Percentiles rank a stretch among this genome's conserved stretches.
Conservation (phyloP, 1,284 basidiomycete genomes). For the Cryptococcus neoformans region DNA sequence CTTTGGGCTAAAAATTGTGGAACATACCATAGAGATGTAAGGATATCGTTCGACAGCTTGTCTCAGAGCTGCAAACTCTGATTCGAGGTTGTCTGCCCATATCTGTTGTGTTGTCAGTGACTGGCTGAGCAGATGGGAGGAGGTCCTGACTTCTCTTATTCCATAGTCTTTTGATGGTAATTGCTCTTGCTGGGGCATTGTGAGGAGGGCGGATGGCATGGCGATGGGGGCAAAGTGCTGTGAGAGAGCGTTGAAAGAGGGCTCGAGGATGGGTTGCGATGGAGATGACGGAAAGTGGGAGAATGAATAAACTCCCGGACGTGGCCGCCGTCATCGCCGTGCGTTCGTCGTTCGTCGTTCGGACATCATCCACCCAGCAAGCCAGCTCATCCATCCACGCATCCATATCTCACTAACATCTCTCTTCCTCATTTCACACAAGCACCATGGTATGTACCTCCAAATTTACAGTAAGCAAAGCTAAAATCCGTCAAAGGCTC, state of each 20-base stretch:
- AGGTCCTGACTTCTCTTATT: slow-evolving; percentile 39
- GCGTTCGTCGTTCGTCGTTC: not conserved
- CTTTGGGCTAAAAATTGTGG: not conserved
- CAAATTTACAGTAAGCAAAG: too few relatives aligned
- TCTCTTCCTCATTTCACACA: not conserved
- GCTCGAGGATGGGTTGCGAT: not conserved
- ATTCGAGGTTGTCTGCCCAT: slow-evolving; percentile 90
- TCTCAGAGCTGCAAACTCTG: slow-evolving; percentile 84
- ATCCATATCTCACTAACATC: not conserved
- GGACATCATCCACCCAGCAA: too few relatives aligned
- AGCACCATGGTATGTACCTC: not conserved
- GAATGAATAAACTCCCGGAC: not conserved
- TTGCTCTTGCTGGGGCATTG: slow-evolving; percentile 4
- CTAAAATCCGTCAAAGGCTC: slow-evolving; percentile 58
- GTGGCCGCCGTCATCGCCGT: not conserved
- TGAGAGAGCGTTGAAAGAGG: not conserved
- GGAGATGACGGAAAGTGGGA: not conserved
- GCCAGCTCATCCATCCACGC: too few relatives aligned
- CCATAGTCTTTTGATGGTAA: slow-evolving; percentile 28
- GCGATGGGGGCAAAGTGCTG: too few relatives aligned
- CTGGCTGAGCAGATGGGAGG: not conserved
- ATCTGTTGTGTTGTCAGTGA: slow-evolving; percentile 53
- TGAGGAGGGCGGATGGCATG: not conserved
- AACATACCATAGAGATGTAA: slow-evolving; percentile 87
- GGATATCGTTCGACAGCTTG: slow-evolving; percentile 86